Percentiles rank a stretch among this genome's conserved stretches.
Evolutionary conservation across 352 stramenopile species (phyloP).

Genomic region (Globisporangium middletonii): DNA sequence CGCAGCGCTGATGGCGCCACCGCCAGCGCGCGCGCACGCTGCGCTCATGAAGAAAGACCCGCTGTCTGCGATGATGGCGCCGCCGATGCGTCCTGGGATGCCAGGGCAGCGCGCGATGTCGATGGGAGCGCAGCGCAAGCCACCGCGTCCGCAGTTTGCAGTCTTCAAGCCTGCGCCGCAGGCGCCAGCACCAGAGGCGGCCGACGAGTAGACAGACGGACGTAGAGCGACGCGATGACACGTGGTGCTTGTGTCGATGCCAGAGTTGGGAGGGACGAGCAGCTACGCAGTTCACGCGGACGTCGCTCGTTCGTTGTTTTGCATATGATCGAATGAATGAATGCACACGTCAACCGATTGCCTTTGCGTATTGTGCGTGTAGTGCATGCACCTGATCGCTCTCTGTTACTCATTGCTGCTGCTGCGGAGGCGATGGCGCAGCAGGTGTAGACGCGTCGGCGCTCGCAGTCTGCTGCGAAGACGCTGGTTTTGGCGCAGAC

Average conservation of each 20-base stretch:
- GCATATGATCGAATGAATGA: not conserved
- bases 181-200: constrained; percentile 7
- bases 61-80: constrained; percentile 83
- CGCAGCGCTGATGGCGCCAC: constrained; percentile 75
- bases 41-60: constrained; percentile 81
- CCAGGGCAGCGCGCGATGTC: constrained; percentile 29
- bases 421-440: not conserved
- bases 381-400: not conserved
- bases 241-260: not conserved
- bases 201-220: constrained; percentile 13
- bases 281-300: not conserved
- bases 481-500: constrained; percentile 10
- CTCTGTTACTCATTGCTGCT: not conserved
- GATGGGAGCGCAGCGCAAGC: constrained; percentile 30
- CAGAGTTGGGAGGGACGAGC: not conserved
- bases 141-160: constrained; percentile 76
- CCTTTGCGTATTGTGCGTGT: not conserved
- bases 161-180: constrained; percentile 71
- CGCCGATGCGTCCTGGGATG: constrained; percentile 32
- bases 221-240: not conserved
- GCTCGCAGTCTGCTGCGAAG: not conserved
- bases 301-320: not conserved
- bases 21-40: constrained; percentile 38
- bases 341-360: not conserved
- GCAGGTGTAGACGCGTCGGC: not conserved